Evolutionary conservation across 1,139 yeast genomes (phyloP), one percentile per base, ranked within the genome.

Genomic region (Scheffersomyces cryptocercus): DNA sequence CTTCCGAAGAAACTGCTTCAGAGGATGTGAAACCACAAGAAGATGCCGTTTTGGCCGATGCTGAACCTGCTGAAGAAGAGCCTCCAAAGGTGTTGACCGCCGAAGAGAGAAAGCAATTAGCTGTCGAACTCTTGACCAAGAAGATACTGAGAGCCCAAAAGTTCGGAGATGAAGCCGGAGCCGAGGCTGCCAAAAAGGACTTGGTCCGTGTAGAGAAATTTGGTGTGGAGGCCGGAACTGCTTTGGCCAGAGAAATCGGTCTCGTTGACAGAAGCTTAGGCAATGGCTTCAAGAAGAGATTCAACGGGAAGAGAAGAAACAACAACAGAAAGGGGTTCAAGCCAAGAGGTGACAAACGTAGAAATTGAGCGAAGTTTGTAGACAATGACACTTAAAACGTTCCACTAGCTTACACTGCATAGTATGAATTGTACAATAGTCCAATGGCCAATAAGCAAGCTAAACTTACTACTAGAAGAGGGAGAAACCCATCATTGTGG

Each of bases 181-280:
- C 78, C 32, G 80, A 75, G 38, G 64, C 41, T 56, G 85, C 63
- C 73, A 84, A 61, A 70, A 81, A 64, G 77, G 86, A 68, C 52
- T 73, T 87, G 55, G 73, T 72, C 29, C 79, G 97, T 58, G 82
- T 89, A 50, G 85, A 85, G 60, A 88, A 88, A 70, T 90, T 89
- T 58, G 98, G 97, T 20, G 81, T 89, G 43, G 86, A 84, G 49
- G 65, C 75, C 28, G 84, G 84, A 44, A 82, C 88, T 39, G 77
- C 85, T 7, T 69, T 85, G 52, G 89, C 90, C 30, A 71, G 69
- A 52, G 90, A 85, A 59, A 71, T 85, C 42, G 90, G 90, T 0
- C 61, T 82, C 44, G 75, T 68, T 41, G 75, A 71, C 55, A 58
- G 53, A 14, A 57, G 64, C 28, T 67, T 74, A 55, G 47, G 50